Base-by-base conservation (phyloP, 495 filamentous ascomycete species). In the Penicillium arizonense region DNA sequence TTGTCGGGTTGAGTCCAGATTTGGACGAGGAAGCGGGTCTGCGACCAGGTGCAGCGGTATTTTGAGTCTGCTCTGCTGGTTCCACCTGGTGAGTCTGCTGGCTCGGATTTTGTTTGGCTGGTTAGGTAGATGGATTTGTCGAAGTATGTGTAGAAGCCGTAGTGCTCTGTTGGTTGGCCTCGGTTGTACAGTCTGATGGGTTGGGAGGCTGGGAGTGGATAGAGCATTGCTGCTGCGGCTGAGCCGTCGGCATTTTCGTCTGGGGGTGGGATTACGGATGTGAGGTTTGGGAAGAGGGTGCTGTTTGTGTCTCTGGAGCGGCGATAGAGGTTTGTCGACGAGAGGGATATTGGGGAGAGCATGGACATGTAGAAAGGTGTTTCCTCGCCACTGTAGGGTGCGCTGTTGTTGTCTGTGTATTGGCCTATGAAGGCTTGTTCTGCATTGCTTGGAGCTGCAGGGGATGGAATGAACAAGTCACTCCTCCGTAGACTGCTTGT, bases 71-170 rank as follows among this genome's bases (percentile, higher is more conserved):
- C 61, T 51, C 82, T 69, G 14, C 72, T 68, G 3, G 82, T 75
- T 1, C 91, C 92, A 18, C 90, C 90, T 50, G 85, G 76, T 6
- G 64, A 50, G 59, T 95, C 90, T 61, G 23, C 47, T 56, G 35
- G 76, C 74, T 16, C 78, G 57, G 1, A 70, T 13, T 33, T 63
- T 6, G 68, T 64, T n/a, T 69, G 61, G 10, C 79, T 82, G 47
- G 82, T 79, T 44, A 91, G 75, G 75, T 91, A 95, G 47, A 95
- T 90, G 5, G 88, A 88, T 57, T 90, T 89, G 68, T 92, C 84
- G 69, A 87, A 97, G 76, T 96, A 96, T 0, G 81, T 87, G 69
- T 96, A 96, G 71, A 97, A 96, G 9, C 89, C 90, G 69, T 95
- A 97, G 71, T 96, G 90, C 64, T 98, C 94, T 0, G 82, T 84